Evolutionary conservation across 176 grass and related monocot genomes (phyloP).

Genomic region (Carex kokanica): DNA sequence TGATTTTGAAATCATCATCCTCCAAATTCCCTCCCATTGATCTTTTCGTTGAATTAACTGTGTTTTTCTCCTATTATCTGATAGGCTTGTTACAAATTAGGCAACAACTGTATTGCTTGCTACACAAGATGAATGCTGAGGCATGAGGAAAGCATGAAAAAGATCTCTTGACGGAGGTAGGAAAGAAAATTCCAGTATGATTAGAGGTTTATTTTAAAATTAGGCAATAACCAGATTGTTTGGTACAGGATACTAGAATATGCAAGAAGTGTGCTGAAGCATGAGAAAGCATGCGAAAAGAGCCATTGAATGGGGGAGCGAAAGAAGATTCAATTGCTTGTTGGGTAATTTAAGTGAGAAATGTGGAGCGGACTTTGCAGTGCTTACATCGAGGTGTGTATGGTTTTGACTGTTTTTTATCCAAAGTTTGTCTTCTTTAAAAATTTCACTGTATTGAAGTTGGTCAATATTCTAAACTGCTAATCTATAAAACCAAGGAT

Average conservation of each 20-base stretch:
- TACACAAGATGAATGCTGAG: background rate
- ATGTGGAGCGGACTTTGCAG: background rate
- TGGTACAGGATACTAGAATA: background rate
- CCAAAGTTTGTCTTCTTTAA: background rate
- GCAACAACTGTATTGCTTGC: background rate
- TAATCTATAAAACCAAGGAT: too few species aligned
- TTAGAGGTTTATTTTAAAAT: background rate
- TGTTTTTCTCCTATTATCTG: background rate
- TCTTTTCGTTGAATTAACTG: background rate
- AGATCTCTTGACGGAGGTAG: too few species aligned
- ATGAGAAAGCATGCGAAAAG: background rate
- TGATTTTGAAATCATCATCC: background rate
- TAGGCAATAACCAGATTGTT: background rate
- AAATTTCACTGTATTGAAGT: background rate
- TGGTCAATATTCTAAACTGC: background rate
- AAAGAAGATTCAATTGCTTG: background rate
- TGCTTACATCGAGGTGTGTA: background rate
- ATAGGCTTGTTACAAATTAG: background rate
- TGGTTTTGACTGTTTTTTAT: background rate
- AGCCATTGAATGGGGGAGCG: background rate
- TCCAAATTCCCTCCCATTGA: background rate
- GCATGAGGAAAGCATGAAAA: too few species aligned
- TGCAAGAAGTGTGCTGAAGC: background rate
- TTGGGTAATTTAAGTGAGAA: background rate
- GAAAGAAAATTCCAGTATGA: background rate